Conservation (phyloP, 1,284 basidiomycete species). For the Ustilago loliicola region DNA sequence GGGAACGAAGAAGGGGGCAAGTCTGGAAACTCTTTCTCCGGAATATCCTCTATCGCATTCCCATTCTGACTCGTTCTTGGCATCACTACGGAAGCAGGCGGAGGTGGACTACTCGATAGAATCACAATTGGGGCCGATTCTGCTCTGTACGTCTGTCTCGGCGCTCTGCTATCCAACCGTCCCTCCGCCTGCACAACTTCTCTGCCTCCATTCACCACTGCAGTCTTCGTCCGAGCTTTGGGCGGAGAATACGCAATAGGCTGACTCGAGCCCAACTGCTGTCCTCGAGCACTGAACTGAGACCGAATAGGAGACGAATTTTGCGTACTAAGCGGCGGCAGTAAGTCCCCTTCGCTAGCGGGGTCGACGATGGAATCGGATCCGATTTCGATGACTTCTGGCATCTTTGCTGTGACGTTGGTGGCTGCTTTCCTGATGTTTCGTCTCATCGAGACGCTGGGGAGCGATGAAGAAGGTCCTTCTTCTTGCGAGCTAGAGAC, state of each 20-base stretch:
- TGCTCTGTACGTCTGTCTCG: background rate
- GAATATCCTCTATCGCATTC: constrained; percentile 10
- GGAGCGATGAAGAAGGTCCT: constrained; percentile 20
- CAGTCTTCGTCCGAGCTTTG: background rate
- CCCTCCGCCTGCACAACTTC: background rate
- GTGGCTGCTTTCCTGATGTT: constrained; percentile 8
- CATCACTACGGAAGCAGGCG: constrained; percentile 19
- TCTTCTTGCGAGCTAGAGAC: constrained; percentile 37
- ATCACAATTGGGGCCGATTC: constrained; percentile 45
- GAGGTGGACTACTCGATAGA: constrained; percentile 48
- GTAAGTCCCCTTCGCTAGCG: constrained; percentile 23
- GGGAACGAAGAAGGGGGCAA: constrained; percentile 32
- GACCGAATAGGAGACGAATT: constrained; percentile 44
- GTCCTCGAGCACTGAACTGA: constrained; percentile 28
- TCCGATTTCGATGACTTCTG: constrained; percentile 44
- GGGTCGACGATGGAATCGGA: constrained; percentile 43
- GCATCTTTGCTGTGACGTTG: background rate
- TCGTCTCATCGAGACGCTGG: constrained; percentile 11
- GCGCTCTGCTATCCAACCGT: background rate
- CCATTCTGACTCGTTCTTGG: constrained; percentile 21
- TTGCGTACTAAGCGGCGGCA: background rate
- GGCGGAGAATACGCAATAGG: constrained; percentile 21
- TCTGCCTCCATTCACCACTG: background rate
- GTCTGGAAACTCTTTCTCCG: constrained; percentile 18
- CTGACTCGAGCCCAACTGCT: constrained; percentile 35